A percentile compares a stretch with the other conserved stretches of the same genome.
Evolutionary conservation across 163 green algal species (phyloP).

Genomic region (Scenedesmus sp.): DNA sequence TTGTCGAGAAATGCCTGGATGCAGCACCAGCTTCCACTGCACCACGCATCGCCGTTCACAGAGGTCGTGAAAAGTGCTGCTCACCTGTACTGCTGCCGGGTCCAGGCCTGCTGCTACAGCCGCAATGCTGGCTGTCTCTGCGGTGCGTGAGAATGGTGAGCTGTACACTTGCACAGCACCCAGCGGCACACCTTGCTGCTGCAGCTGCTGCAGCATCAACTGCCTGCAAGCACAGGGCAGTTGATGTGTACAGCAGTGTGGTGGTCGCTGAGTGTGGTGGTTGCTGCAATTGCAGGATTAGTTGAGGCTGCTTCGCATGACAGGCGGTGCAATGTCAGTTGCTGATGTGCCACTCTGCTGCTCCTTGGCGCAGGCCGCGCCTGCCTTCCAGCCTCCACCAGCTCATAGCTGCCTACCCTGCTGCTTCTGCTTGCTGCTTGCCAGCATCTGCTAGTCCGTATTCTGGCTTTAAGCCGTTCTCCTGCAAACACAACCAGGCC

Average conservation of each 20-base stretch:
- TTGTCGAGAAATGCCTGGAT: background rate
- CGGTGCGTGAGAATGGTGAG: constrained; percentile 59
- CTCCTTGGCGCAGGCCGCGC: background rate
- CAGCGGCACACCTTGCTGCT: background rate
- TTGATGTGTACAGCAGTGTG: background rate
- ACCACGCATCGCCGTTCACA: background rate
- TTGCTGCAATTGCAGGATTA: background rate
- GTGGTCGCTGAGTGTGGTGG: background rate
- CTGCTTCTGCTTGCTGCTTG: constrained; percentile 47
- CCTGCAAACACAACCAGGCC: constrained; percentile 3
- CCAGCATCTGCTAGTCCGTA: constrained; percentile 51
- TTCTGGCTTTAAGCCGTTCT: constrained; percentile 43
- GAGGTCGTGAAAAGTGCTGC: background rate
- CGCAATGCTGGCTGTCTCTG: constrained; percentile 56
- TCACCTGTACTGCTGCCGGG: constrained; percentile 9
- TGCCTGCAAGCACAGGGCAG: constrained; percentile 6
- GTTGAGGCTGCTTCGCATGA: too few relatives aligned
- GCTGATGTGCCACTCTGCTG: background rate
- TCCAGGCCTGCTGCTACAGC: constrained; percentile 34
- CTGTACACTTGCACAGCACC: constrained; percentile 21
- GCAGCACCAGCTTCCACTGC: background rate
- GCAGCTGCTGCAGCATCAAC: constrained; percentile 22
- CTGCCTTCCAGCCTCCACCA: background rate
- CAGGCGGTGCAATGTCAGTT: background rate
- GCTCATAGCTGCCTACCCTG: constrained; percentile 14